These are phyloP conservation scores for Talaromyces sp. DNA, from an alignment of 2,329 filamentous ascomycete species.

Conservation along the genomic window DNA sequence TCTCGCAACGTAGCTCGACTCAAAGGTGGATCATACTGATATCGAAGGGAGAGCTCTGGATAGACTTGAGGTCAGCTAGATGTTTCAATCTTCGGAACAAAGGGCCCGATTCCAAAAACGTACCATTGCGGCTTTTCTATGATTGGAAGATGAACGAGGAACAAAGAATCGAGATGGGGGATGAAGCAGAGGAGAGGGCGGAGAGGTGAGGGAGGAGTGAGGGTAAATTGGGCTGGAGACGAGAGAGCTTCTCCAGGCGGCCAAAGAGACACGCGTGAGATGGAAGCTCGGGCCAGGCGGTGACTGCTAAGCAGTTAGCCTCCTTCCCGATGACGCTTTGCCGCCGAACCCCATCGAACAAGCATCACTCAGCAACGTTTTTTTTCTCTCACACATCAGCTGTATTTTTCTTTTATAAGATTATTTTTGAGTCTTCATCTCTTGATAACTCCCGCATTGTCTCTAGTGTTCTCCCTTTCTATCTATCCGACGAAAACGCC, in stretches of 20 bases:
- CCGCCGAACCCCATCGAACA: constrained; percentile 17
- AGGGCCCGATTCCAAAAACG: constrained; percentile 15
- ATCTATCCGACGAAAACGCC: background rate
- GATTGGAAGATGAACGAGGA: background rate
- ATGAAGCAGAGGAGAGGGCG: constrained; percentile 8
- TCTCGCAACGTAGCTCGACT: background rate
- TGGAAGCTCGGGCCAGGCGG: constrained; percentile 25
- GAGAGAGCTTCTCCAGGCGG: constrained; percentile 20
- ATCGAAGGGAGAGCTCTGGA: constrained; percentile 82
- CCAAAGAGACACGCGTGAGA: constrained; percentile 14
- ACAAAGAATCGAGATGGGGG: background rate
- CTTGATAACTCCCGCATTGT: constrained; percentile 1
- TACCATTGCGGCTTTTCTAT: constrained; percentile 25
- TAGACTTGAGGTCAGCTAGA: constrained; percentile 24
- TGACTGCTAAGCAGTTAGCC: constrained; percentile 6
- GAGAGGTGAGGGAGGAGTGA: background rate
- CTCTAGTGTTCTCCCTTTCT: background rate
- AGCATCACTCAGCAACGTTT: background rate
- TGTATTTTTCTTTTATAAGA: background rate
- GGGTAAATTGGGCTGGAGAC: constrained; percentile 7
- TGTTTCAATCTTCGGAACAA: constrained; percentile 24
- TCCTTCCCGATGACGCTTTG: constrained; percentile 25
- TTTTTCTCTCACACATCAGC: background rate
- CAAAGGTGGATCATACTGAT: constrained; percentile 65
- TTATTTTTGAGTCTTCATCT: constrained; percentile 8